Evolutionary conservation across 768 basidiomycete genomes (phyloP), one percentile per base, ranked within the genome.

Genomic region (Leccinellum luteum): DNA sequence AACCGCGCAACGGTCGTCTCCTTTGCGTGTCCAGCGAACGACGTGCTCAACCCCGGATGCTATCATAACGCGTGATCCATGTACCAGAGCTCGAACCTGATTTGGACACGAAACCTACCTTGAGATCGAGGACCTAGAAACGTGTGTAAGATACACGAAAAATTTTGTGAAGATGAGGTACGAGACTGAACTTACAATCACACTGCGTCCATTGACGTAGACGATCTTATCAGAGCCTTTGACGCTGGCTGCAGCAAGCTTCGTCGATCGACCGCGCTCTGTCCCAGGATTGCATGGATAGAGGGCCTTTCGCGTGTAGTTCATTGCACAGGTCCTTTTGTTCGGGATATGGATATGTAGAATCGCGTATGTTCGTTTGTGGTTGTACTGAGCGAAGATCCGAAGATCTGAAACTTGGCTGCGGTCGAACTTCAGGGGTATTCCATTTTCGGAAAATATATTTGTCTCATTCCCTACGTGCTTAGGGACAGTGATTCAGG

Each of bases 1-100:
- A 97, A 83, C 35, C 92, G 85, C 14, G 96, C 95, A 17, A 95
- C 91, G 2, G 92, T 94, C 7, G 92, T 81, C 54, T 87, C 86
- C 62, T 93, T 86, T 4, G 86, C 82, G 73, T 97, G 94, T 28
- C 89, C 90, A 45, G 84, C 78, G 68, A 95, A 94, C 23, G 85
- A 78, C 13, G 78, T 78, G 13, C 86, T 81, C 6, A 82, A 73
- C 3, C 78, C 75, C 13, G 87, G 83, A 68, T 90, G 85, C 94
- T 94, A 53, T 38, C 43, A 41, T 27, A 19, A 23, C 13, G 30
- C 43, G 21, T 9, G 27, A 48, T 49, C 4, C 47, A 23, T 23
- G 54, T 27, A n/a, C 17, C 32, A 43, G 23, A 9, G 19, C 25
- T 19, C 3, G 41, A 41, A 48, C n/a, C 17, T 44, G 34, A 55